Evolutionary conservation across 2,329 filamentous ascomycete species (phyloP).

Genomic region (Ophiostoma ulmi): DNA sequence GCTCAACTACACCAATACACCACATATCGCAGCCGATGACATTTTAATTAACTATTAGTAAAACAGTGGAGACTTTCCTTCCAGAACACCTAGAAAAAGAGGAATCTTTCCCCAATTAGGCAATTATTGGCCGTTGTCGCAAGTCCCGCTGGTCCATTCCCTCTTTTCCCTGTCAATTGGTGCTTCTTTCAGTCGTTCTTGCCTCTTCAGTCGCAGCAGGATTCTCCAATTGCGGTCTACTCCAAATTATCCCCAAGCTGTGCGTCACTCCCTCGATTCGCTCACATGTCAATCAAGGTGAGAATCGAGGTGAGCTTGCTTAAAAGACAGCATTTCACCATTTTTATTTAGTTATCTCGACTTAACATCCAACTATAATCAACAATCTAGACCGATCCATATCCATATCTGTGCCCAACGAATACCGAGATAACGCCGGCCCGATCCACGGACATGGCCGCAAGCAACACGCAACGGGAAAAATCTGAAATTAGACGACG

Average conservation of each 20-base stretch:
- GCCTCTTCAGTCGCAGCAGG: neutral
- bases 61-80: neutral
- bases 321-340: neutral
- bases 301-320: neutral
- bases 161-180: neutral
- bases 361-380: neutral
- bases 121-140: conserved; percentile 11
- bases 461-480: neutral
- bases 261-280: neutral
- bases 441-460: conserved; percentile 14
- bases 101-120: conserved; percentile 14
- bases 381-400: neutral
- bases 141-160: conserved; percentile 1
- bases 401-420: conserved; percentile 8
- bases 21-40: neutral
- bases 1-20: neutral
- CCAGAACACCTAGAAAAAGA: neutral
- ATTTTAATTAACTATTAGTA: neutral
- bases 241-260: conserved; percentile 5
- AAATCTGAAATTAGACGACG: neutral
- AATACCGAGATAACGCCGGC: conserved; percentile 15
- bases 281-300: neutral
- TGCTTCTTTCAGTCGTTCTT: neutral
- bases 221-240: neutral
- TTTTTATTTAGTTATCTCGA: neutral